Evolutionary conservation across 495 filamentous ascomycete species (phyloP).

Genomic region (Neurospora sublineolata): DNA sequence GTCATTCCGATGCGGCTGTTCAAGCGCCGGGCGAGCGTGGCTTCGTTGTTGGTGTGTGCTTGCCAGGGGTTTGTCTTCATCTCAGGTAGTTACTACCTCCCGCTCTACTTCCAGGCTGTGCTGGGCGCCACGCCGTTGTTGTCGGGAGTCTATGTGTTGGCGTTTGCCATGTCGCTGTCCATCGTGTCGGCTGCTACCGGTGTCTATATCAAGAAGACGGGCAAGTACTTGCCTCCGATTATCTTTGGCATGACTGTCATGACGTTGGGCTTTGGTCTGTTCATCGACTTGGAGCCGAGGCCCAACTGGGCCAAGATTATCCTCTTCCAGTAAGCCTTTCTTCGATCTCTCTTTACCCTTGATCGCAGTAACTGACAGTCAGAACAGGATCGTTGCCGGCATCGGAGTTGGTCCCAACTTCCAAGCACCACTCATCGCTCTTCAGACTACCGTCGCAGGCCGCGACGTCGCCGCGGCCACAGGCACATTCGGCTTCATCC

Average conservation of each 20-base stretch:
- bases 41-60: slow-evolving; percentile 46
- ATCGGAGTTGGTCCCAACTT: slow-evolving; percentile 57
- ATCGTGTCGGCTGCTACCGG: slow-evolving; percentile 53
- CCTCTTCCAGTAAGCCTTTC: slow-evolving; percentile 31
- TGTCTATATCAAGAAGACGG: slow-evolving; percentile 63
- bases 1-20: slow-evolving; percentile 68
- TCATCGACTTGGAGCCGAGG: slow-evolving; percentile 43
- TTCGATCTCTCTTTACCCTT: neutral
- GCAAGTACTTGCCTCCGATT: slow-evolving; percentile 42
- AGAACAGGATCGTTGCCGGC: slow-evolving; percentile 43
- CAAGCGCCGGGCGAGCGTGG: slow-evolving; percentile 44
- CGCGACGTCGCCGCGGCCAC: slow-evolving; percentile 69
- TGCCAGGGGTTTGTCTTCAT: slow-evolving; percentile 67
- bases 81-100: slow-evolving; percentile 60
- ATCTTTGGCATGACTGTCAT: slow-evolving; percentile 45
- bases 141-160: slow-evolving; percentile 69
- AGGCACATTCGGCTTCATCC: slow-evolving; percentile 61
- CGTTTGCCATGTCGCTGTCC: slow-evolving; percentile 60
- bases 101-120: slow-evolving; percentile 69
- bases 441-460: slow-evolving; percentile 59
- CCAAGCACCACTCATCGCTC: slow-evolving; percentile 65
- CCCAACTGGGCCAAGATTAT: slow-evolving; percentile 49
- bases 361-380: neutral
- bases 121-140: slow-evolving; percentile 60
- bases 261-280: slow-evolving; percentile 54